Percentiles rank a stretch among this genome's conserved stretches.
Conservation (phyloP, 2,329 filamentous ascomycete genomes). For the Clonostachys byssicola region DNA sequence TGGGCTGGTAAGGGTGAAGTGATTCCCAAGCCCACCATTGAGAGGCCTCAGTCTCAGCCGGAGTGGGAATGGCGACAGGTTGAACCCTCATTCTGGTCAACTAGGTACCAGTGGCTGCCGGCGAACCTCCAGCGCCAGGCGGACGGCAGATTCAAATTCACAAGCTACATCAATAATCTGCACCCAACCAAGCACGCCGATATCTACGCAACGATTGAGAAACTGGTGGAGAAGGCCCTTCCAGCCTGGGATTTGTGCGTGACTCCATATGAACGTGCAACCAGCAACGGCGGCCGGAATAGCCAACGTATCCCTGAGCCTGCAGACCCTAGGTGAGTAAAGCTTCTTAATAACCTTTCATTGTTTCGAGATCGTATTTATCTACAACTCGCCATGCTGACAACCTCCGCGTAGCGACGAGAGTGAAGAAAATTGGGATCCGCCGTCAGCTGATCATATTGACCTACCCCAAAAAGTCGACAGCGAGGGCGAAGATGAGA, state of each 20-base stretch:
- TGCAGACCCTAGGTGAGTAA: conserved; percentile 21
- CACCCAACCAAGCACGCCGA: conserved; percentile 24
- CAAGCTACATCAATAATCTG: conserved; percentile 41
- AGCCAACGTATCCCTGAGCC: too few species aligned
- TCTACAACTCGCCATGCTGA: too few species aligned
- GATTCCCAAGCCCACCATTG: background rate
- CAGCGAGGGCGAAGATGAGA: background rate
- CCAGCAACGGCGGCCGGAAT: too few species aligned
- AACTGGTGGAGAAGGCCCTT: conserved; percentile 25
- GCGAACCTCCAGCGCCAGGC: conserved; percentile 29
- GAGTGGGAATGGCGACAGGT: too few species aligned
- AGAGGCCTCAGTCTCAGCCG: too few species aligned
- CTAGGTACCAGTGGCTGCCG: conserved; percentile 17
- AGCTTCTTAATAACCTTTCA: conserved; percentile 11
- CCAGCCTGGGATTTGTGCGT: conserved; percentile 40
- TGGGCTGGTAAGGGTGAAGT: conserved; percentile 16
- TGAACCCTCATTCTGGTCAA: conserved; percentile 15
- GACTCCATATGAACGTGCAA: too few species aligned
- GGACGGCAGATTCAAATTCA: conserved; percentile 16
- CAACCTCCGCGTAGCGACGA: conserved; percentile 3
- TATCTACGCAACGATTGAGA: conserved; percentile 28
- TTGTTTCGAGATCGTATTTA: too few species aligned
- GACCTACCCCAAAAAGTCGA: background rate
- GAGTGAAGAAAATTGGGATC: conserved; percentile 8
- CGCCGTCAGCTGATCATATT: background rate